phyloP scores from a whole-genome alignment of 768 basidiomycete genomes.

The Guyanaporus albipodus region DNA sequence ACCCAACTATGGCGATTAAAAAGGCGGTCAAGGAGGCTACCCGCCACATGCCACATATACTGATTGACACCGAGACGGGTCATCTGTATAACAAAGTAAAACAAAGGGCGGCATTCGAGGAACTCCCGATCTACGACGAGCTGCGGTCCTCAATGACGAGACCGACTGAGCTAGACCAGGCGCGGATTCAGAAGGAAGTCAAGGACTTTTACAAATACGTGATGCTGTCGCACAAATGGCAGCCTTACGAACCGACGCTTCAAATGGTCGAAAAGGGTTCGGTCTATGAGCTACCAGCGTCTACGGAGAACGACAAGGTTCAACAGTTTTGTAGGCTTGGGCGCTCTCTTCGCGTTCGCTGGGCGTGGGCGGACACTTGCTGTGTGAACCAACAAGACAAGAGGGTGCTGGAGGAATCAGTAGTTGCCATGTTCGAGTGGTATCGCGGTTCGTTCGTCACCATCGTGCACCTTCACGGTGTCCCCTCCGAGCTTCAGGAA shows the following conservation, averaged over 20 bases:
- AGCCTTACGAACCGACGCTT: not conserved
- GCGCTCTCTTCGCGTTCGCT: not conserved
- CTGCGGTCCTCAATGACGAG: slow-evolving; percentile 3
- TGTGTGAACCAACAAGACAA: not conserved
- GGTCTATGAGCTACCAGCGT: not conserved
- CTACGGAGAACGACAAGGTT: not conserved
- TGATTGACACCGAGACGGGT: slow-evolving; percentile 5
- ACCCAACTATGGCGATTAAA: not conserved
- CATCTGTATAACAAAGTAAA: not conserved
- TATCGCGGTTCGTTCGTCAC: slow-evolving; percentile 6
- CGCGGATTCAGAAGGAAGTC: not conserved
- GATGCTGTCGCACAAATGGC: slow-evolving; percentile 7
- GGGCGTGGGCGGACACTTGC: slow-evolving; percentile 13
- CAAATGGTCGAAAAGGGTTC: not conserved
- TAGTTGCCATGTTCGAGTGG: slow-evolving; percentile 14
- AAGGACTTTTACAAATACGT: slow-evolving; percentile 1
- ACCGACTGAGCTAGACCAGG: not conserved
- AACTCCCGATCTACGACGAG: not conserved
- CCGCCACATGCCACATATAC: not conserved
- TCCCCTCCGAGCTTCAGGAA: not conserved
- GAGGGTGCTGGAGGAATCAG: not conserved
- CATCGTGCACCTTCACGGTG: slow-evolving; percentile 2
- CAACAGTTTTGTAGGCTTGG: not conserved
- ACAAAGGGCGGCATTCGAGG: slow-evolving; percentile 4
- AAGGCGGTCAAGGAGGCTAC: not conserved